Evolutionary conservation across 345 rosid genomes (phyloP).

Genomic region (Lepidium aucheri): DNA sequence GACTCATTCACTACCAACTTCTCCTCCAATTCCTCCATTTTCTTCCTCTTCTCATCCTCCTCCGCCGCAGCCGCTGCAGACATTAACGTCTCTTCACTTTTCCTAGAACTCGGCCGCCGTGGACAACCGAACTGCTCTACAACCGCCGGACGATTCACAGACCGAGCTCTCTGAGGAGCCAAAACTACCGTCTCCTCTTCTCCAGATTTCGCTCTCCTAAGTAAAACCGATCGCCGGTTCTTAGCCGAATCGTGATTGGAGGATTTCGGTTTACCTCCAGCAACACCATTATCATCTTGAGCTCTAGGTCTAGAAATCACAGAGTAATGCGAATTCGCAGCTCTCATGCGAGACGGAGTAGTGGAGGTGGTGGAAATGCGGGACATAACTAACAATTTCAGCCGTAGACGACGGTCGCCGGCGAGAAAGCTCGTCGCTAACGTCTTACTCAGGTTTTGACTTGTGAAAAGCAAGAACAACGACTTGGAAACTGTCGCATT

Average conservation of each 20-base stretch:
- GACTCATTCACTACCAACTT: conserved; percentile 42
- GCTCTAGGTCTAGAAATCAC: conserved; percentile 24
- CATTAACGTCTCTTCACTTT: conserved; percentile 17
- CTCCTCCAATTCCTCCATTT: conserved; percentile 38
- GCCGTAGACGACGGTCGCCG: conserved; percentile 20
- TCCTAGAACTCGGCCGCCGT: conserved; percentile 37
- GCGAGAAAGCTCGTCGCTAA: conserved; percentile 12
- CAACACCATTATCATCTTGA: conserved; percentile 10
- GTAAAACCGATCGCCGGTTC: conserved; percentile 33
- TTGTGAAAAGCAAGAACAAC: conserved; percentile 16
- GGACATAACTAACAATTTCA: conserved; percentile 7
- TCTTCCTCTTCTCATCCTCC: conserved; percentile 29
- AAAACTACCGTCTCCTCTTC: conserved; percentile 26
- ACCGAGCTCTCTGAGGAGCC: conserved; percentile 27
- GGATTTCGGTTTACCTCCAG: conserved; percentile 35
- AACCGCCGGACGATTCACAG: conserved; percentile 28
- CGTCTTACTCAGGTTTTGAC: conserved; percentile 23
- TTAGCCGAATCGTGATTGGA: conserved; percentile 30
- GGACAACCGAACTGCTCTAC: conserved; percentile 51
- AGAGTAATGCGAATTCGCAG: conserved; percentile 32
- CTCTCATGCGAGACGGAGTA: conserved; percentile 38
- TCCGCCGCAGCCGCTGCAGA: background rate
- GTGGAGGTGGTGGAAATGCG: conserved; percentile 19
- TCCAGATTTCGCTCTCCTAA: conserved; percentile 39
- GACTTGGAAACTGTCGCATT: background rate